Conservation (phyloP, 192 early-diverging fungal species). For the Coemansia sp. region DNA sequence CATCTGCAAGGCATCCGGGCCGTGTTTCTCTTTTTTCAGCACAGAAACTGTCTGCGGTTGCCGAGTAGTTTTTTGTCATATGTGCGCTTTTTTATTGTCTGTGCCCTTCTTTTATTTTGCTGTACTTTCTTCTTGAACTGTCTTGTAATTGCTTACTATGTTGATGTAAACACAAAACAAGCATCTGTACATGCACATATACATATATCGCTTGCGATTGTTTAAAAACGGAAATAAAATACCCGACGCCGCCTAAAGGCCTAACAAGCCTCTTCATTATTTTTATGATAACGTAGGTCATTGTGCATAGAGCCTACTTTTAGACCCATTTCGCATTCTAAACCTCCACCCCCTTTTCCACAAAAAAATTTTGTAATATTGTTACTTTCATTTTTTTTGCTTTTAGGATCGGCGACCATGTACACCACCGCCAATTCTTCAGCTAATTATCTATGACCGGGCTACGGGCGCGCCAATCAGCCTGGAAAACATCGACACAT, state of each 20-base stretch:
- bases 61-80: too few relatives aligned
- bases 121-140: too few relatives aligned
- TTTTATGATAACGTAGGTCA: background rate
- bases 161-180: too few relatives aligned
- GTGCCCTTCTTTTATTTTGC: too few relatives aligned
- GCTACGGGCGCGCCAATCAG: constrained; percentile 31
- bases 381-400: background rate
- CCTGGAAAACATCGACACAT: constrained; percentile 29
- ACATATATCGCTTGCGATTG: background rate
- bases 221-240: background rate
- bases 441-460: constrained; percentile 57
- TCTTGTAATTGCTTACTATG: too few relatives aligned
- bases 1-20: too few relatives aligned
- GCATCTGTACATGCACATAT: too few relatives aligned
- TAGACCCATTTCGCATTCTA: too few relatives aligned
- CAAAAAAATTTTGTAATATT: background rate
- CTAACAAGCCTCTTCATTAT: background rate
- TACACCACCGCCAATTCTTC: constrained; percentile 64
- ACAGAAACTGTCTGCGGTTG: too few relatives aligned
- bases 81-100: too few relatives aligned
- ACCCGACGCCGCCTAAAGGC: background rate
- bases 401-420: constrained; percentile 59
- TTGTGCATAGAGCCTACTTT: background rate
- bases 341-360: background rate
- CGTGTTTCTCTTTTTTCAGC: too few relatives aligned